phyloP scores from a whole-genome alignment of 1,284 basidiomycete species.

The Bjerkandera adusta region DNA sequence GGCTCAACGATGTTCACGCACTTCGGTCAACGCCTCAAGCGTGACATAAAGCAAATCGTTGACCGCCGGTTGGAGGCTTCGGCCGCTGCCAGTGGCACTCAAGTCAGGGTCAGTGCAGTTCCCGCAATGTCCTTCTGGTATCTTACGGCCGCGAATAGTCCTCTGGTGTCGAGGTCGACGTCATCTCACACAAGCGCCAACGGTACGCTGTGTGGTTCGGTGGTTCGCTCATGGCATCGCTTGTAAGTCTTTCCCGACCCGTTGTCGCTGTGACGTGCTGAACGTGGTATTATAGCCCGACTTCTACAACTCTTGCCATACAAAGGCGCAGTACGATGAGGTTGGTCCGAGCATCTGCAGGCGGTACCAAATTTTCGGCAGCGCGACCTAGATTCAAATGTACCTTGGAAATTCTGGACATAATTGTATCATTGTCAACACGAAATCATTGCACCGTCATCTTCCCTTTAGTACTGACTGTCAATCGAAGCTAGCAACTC shows the following conservation, averaged over 20 bases:
- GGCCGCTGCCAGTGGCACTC: constrained; percentile 74
- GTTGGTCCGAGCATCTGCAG: constrained; percentile 95
- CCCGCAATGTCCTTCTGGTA: constrained; percentile 2
- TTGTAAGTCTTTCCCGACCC: constrained; percentile 56
- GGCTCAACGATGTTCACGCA: constrained; percentile 99
- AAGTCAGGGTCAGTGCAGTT: constrained; percentile 60
- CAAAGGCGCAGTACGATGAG: constrained; percentile 97
- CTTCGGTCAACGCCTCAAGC: constrained; percentile 94
- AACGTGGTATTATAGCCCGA: constrained; percentile 71
- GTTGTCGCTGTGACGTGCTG: constrained; percentile 5
- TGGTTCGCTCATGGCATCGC: constrained; percentile 89
- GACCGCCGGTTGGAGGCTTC: constrained; percentile 86
- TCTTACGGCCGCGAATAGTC: constrained; percentile 65
- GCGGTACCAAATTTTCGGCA: constrained; percentile 93
- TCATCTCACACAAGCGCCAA: constrained; percentile 98
- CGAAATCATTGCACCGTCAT: too few relatives aligned
- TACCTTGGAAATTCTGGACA: constrained; percentile 9
- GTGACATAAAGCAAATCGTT: constrained; percentile 93
- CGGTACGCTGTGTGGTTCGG: constrained; percentile 99
- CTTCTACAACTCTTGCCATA: constrained; percentile 97
- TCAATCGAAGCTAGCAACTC: too few relatives aligned
- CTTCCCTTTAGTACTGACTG: too few relatives aligned
- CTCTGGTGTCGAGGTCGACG: constrained; percentile 93
- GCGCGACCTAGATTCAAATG: constrained; percentile 58
- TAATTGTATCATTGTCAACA: constrained; percentile 12